phyloP scores from a whole-genome alignment of 1,284 basidiomycete genomes.

The Chalciporus sp. region DNA sequence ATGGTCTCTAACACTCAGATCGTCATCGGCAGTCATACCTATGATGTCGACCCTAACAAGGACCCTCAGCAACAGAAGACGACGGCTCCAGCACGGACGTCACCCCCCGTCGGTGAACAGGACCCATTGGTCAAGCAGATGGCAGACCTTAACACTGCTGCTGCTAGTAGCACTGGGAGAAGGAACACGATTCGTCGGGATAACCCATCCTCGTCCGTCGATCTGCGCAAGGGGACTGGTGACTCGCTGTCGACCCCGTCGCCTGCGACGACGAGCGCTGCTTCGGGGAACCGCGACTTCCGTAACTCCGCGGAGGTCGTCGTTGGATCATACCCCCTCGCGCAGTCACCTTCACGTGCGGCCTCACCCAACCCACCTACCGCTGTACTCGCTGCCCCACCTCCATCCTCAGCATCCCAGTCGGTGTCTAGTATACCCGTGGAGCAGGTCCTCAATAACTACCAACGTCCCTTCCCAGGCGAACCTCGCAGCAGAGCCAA shows the following conservation, averaged over 20 bases:
- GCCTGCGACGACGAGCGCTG: conserved; percentile 2
- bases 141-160: conserved; percentile 50
- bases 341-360: conserved; percentile 59
- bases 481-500: conserved; percentile 60
- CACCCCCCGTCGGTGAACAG: conserved; percentile 41
- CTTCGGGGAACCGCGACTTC: conserved; percentile 46
- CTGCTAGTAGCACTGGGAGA: conserved; percentile 9
- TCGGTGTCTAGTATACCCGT: conserved; percentile 54
- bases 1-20: conserved; percentile 65
- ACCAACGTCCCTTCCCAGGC: conserved; percentile 86
- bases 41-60: conserved; percentile 63
- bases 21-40: conserved; percentile 63
- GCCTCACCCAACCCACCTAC: conserved; percentile 72
- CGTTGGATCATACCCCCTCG: conserved; percentile 68
- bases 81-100: conserved; percentile 18
- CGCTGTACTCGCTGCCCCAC: conserved; percentile 74
- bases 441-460: conserved; percentile 77
- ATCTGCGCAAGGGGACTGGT: conserved; percentile 22
- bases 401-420: conserved; percentile 38
- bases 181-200: conserved; percentile 30
- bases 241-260: conserved; percentile 34
- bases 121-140: conserved; percentile 81
- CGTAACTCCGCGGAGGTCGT: conserved; percentile 72
- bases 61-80: conserved; percentile 54
- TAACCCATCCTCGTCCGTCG: conserved; percentile 21